Evolutionary conservation across 1,284 basidiomycete species (phyloP), one percentile per base, ranked within the genome.

Genomic region (Ganoderma meredithae): DNA sequence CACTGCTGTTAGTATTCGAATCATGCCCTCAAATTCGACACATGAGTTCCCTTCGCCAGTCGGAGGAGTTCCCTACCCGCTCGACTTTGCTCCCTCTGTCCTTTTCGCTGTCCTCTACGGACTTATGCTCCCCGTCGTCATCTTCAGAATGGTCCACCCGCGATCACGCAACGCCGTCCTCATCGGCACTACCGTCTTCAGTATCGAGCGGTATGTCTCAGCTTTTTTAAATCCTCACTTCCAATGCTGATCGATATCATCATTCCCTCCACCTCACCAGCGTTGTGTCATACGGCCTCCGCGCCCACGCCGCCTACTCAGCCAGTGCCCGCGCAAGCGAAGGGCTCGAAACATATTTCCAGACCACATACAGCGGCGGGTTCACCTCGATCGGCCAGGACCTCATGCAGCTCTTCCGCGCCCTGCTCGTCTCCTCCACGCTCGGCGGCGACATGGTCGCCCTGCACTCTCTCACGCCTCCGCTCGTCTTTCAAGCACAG

Each of bases 261-360:
- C 13, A 15, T 19, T 22, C 22, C 27, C 19, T 27, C 15, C 19
- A 7, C 19, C 55, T 12, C n/a, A 31, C 17, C 56, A 76, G 75
- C 2, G 62, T 74, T 17, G 69, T 75, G 4, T 60, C 77, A 0
- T 80, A 76, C 69, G 72, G 75, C 1, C 72, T 82, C 4, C 78
- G 81, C 43, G 77, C 80, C 6, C 66, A 65, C 39, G 76, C 77
- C 49, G 72, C 80, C 6, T 74, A 73, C 39, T 71, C 69, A 22
- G 66, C 75, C 1, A 66, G 61, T 12, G 53, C 73, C 25, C 74
- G 74, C 12, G 69, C 67, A 44, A 74, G 73, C 19, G 59, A 67
- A 8, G 74, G 69, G 27, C 71, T 81, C 60, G 74, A 75, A 43
- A 74, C 73, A 41, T 82, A 79, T 73, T 72, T 79, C 67, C 80